Evolutionary conservation across 805 yeast genomes (phyloP).

Genomic region (Hemisphaericaspora nanyangensis): DNA sequence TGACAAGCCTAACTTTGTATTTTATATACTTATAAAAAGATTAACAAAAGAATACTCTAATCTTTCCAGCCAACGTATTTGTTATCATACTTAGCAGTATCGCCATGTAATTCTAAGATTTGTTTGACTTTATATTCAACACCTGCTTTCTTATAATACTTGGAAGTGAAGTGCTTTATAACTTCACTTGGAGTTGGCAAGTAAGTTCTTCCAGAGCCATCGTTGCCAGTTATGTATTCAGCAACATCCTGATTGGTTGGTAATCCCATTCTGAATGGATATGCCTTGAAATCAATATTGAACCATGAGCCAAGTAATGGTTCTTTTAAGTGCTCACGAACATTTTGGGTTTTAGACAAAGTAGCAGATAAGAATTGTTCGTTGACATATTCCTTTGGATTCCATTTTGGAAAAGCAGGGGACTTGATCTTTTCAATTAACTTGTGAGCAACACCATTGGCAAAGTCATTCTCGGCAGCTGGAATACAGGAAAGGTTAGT

Average conservation of each 20-base stretch:
- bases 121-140: conserved; percentile 55
- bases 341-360: conserved; percentile 15
- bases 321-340: conserved; percentile 21
- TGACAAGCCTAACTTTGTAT: not conserved
- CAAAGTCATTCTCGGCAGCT: conserved; percentile 54
- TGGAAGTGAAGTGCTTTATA: conserved; percentile 52
- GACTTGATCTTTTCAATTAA: conserved; percentile 56
- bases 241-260: conserved; percentile 69
- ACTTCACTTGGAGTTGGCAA: conserved; percentile 70
- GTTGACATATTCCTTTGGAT: conserved; percentile 14
- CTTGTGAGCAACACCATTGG: conserved; percentile 63
- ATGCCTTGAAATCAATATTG: conserved; percentile 36
- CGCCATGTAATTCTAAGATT: conserved; percentile 57
- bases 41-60: conserved; percentile 12
- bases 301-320: conserved; percentile 39
- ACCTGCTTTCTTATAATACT: conserved; percentile 54
- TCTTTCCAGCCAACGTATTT: conserved; percentile 41
- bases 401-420: conserved; percentile 36
- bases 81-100: conserved; percentile 34
- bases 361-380: conserved; percentile 17
- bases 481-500: conserved; percentile 61
- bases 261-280: conserved; percentile 72
- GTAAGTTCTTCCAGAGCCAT: conserved; percentile 58
- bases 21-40: conserved; percentile 1
- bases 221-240: conserved; percentile 65